Evolutionary conservation across 257 asterid genomes (phyloP), one percentile per base, ranked within the genome.

Genomic region (Marsdenia floribunda): DNA sequence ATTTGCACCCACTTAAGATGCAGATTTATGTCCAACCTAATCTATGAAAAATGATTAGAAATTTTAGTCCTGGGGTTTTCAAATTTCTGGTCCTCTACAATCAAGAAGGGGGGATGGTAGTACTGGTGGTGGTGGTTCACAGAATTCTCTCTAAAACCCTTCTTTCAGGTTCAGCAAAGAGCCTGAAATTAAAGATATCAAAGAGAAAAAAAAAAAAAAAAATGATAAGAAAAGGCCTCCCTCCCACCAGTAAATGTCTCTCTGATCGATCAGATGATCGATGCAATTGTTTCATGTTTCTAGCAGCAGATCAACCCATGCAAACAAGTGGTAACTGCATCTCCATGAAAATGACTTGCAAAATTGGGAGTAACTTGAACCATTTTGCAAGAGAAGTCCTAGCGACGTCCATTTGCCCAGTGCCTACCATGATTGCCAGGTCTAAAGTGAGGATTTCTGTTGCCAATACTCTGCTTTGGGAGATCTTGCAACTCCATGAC

Each of bases 401-500:
- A 90, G 57, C 87, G 82, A 24, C 93, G 89, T 53, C 89, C 88
- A 47, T 87, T 86, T 55, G 81, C 76, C 86, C 93, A 66, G 55
- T 84, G 81, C 91, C 94, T 83, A 61, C 85, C 88, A 75, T 82
- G 80, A 86, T 79, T 86, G 63, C 90, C 96, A 1, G 87, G 86
- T 80, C 85, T 87, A 82, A 73, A 76, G 70, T 83, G 83, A 54
- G 85, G 87, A 78, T 87, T 90, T 85, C 85, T 87, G 68, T 77
- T 87, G 55, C 79, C 89, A 53, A 55, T 59, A 60, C 82, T 77
- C 68, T 88, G 91, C 84, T 90, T 91, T 5, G 98, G 98, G 68
- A 93, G 89, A 83, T 93, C 97, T 2, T 64, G 89, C 80, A 90
- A 82, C 83, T 93, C 98, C 83, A 93, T 91, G 0, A 93, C 93